These are phyloP conservation scores for Orbilia blumenaviensis DNA, from an alignment of 2,329 filamentous ascomycete genomes.

Conservation along the genomic window DNA sequence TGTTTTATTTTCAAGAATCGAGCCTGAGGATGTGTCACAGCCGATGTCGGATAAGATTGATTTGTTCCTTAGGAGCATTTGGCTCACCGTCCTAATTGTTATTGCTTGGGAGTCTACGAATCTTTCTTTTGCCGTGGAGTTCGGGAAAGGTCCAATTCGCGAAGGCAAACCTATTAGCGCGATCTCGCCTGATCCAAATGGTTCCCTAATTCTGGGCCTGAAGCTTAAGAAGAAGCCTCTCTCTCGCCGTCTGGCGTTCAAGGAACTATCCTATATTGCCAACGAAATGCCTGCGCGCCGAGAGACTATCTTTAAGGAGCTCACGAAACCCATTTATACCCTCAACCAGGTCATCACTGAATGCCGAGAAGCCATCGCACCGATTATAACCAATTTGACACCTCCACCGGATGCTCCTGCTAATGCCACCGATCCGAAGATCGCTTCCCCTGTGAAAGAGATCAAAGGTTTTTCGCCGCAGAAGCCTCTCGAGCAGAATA, in stretches of 20 bases:
- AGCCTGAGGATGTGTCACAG: slow-evolving; percentile 55
- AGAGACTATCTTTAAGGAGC: slow-evolving; percentile 56
- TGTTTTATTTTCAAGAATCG: slow-evolving; percentile 36
- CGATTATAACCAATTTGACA: slow-evolving; percentile 13
- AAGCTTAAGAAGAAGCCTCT: slow-evolving; percentile 55
- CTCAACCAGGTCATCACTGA: slow-evolving; percentile 57
- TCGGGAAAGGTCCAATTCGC: slow-evolving; percentile 55
- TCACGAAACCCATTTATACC: slow-evolving; percentile 55
- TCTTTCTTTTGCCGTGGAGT: slow-evolving; percentile 56
- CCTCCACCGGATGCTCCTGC: slow-evolving; percentile 18
- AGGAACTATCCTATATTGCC: slow-evolving; percentile 55
- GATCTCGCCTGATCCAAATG: slow-evolving; percentile 57
- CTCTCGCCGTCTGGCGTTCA: slow-evolving; percentile 56
- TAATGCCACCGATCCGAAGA: neutral
- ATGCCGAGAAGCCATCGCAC: slow-evolving; percentile 53
- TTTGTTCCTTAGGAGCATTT: slow-evolving; percentile 55
- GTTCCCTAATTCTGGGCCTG: slow-evolving; percentile 56
- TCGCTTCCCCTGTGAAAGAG: slow-evolving; percentile 32
- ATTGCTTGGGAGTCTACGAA: slow-evolving; percentile 55
- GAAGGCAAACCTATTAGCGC: slow-evolving; percentile 56
- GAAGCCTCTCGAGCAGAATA: slow-evolving; percentile 36
- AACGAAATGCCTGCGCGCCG: slow-evolving; percentile 54
- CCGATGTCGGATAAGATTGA: slow-evolving; percentile 54
- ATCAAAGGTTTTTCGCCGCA: slow-evolving; percentile 47
- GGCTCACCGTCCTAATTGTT: slow-evolving; percentile 55